These are phyloP conservation scores for Xerocomellus amylosporus DNA, from an alignment of 768 basidiomycete species.

Conservation along the genomic window DNA sequence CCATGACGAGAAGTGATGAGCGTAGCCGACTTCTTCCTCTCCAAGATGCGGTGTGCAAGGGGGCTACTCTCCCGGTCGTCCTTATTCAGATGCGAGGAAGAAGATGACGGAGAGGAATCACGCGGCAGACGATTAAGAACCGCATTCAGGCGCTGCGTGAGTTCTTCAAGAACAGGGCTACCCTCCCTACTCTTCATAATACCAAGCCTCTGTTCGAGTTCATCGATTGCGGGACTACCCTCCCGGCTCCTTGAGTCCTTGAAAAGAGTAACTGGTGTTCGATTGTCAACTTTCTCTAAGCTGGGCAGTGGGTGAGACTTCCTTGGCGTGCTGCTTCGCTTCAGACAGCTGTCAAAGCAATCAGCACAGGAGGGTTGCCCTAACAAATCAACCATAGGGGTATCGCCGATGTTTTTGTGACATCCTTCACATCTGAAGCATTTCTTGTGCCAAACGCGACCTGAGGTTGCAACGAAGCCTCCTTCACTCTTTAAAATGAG, in stretches of 20 bases:
- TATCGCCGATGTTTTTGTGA: constrained; percentile 65
- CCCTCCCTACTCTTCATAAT: constrained; percentile 52
- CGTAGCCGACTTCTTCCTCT: constrained; percentile 19
- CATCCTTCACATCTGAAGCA: constrained; percentile 80
- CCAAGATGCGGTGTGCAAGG: constrained; percentile 23
- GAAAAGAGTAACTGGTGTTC: constrained; percentile 47
- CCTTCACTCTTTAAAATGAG: constrained; percentile 75
- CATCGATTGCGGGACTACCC: constrained; percentile 60
- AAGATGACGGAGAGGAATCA: constrained; percentile 28
- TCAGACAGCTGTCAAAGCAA: constrained; percentile 77
- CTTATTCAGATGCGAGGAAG: constrained; percentile 16
- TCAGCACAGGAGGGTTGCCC: constrained; percentile 76
- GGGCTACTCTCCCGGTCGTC: constrained; percentile 28
- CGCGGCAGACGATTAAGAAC: constrained; percentile 37
- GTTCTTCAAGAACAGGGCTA: constrained; percentile 54
- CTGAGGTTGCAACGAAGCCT: constrained; percentile 67
- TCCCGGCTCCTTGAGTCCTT: constrained; percentile 45
- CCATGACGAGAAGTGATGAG: constrained; percentile 5
- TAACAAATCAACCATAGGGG: constrained; percentile 79
- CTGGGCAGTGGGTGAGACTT: constrained; percentile 38
- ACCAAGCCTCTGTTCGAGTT: constrained; percentile 59
- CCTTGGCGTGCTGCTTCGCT: constrained; percentile 43
- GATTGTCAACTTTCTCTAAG: constrained; percentile 28
- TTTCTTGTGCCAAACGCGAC: constrained; percentile 74
- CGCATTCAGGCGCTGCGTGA: constrained; percentile 43